Evolutionary conservation across 2,329 filamentous ascomycete species (phyloP).

Genomic region (Fusarium drepaniforme): DNA sequence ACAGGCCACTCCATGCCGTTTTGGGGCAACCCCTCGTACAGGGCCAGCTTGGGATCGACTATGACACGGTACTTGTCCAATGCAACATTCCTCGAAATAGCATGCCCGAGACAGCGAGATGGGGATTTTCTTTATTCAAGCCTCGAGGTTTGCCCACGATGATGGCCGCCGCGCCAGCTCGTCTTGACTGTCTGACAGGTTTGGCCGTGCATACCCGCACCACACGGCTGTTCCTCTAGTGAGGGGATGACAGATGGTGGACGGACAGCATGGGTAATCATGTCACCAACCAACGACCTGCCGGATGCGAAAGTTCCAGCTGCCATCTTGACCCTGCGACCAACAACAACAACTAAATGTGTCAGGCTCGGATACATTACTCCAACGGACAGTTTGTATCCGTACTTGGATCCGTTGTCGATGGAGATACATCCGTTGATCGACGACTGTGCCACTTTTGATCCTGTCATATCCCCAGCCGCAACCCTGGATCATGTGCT

Average conservation of each 20-base stretch:
- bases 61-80: slow-evolving; percentile 18
- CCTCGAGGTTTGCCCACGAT: background rate
- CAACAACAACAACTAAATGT: slow-evolving; percentile 1
- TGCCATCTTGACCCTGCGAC: slow-evolving; percentile 12
- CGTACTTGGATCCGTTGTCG: background rate
- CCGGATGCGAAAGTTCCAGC: slow-evolving; percentile 22
- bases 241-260: background rate
- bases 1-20: slow-evolving; percentile 26
- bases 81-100: slow-evolving; percentile 17
- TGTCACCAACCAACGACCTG: slow-evolving; percentile 20
- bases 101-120: slow-evolving; percentile 5
- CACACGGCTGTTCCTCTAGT: background rate
- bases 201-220: background rate
- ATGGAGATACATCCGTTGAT: slow-evolving; percentile 28
- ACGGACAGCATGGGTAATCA: slow-evolving; percentile 4
- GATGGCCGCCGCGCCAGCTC: background rate
- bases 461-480: slow-evolving; percentile 13
- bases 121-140: background rate
- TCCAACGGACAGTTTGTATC: slow-evolving; percentile 9
- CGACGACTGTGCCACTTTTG: slow-evolving; percentile 29
- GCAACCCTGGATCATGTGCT: slow-evolving; percentile 19
- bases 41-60: slow-evolving; percentile 21
- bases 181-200: background rate
- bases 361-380: slow-evolving; percentile 16
- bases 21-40: slow-evolving; percentile 16